Base-by-base conservation (phyloP, 2,329 filamentous ascomycete species). In the Fusarium ambrosium region DNA sequence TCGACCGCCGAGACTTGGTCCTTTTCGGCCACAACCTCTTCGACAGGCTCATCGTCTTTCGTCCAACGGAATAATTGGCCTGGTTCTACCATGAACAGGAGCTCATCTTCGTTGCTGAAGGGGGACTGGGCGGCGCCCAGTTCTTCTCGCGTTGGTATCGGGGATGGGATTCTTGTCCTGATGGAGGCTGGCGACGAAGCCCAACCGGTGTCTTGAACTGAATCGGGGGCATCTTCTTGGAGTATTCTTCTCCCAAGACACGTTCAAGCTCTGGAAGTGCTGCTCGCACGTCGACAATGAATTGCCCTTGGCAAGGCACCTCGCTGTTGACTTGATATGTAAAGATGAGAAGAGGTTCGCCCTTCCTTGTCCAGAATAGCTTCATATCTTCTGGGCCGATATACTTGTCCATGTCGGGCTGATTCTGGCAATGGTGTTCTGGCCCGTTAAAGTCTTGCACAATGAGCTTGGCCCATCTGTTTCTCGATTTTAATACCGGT, bases 351-450 rank as follows among this genome's bases (percentile, higher is more conserved):
- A 77, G 66, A 1, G 74, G 74, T 18, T 75, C 74, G 4, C 74
- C 74, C 0, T 48, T 55, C 20, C 72, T 70, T 7, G 74, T 77
- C 74, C 74, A 77, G 62, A 77, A 77, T 10, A 77, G 45, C 74
- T 77, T 77, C 74, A 77, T 77, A 6, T 77, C 74, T 14, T 77
- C 74, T 0, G 74, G 74, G 0, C 74, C 74, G 2, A 77, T 66
- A 6, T 77, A 77, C 20, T 39, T 65, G 32, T 77, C 74, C 74
- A 77, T 77, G 24, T 41, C 37, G 2, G 74, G 74, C 27, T 77
- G 62, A 7, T 34, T 41, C 29, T 75, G 56, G 62, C 74, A 77
- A 43, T 77, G 74, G 6, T 77, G 74, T 4, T 75, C 70, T 0
- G 74, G 74, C 2, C 72, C 72, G 3, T 45, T 58, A 27, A 69